Conservation (phyloP, 2,329 filamentous ascomycete genomes). For the Cladosporium sp. region DNA sequence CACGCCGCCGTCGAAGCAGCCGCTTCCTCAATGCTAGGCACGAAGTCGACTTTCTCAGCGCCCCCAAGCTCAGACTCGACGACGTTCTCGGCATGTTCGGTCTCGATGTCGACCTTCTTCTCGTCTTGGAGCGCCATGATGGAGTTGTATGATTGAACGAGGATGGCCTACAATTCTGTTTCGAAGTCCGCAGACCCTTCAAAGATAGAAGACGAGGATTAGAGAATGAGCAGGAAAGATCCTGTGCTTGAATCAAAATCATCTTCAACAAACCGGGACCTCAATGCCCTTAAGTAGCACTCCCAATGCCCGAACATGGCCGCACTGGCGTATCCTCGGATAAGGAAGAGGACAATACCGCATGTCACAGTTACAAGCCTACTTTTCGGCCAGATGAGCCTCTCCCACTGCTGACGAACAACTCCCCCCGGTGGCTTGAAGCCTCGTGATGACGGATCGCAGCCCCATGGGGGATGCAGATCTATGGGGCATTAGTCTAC, state of each 20-base stretch:
- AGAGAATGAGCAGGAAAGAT: neutral
- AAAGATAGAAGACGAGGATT: neutral
- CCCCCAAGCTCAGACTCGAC: neutral
- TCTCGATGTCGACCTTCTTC: conserved; percentile 7
- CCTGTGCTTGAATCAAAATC: neutral
- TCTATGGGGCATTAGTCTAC: neutral
- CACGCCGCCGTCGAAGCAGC: conserved; percentile 37
- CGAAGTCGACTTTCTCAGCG: conserved; percentile 19
- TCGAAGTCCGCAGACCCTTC: no score
- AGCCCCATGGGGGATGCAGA: neutral
- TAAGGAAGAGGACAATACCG: no score
- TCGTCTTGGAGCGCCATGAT: neutral
- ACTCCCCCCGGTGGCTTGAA: neutral
- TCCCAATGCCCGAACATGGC: no score
- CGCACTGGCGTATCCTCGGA: no score
- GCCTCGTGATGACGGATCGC: neutral
- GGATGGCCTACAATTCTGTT: no score
- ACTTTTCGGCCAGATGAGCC: neutral
- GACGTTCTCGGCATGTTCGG: conserved; percentile 11
- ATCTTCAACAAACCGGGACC: no score
- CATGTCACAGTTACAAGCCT: neutral
- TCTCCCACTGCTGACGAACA: neutral
- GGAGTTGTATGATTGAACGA: no score
- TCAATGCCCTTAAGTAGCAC: no score
- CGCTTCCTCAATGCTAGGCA: conserved; percentile 36